Evolutionary conservation across 768 basidiomycete genomes (phyloP).

Genomic region (Amanita rubescens): DNA sequence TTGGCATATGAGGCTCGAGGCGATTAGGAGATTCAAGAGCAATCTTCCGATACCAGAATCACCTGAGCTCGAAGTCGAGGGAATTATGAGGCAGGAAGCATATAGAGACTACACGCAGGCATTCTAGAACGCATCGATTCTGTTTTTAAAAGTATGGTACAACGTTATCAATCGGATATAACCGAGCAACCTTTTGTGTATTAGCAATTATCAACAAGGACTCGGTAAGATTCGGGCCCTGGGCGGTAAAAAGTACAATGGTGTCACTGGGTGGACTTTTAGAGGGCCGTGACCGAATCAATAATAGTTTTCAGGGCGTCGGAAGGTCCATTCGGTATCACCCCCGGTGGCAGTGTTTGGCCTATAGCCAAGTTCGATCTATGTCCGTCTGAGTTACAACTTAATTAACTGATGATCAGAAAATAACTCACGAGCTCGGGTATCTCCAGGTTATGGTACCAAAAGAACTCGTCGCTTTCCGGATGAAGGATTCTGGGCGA

Average conservation of each 20-base stretch:
- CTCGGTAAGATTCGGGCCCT: not conserved
- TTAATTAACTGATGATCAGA: not conserved
- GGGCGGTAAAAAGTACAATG: too few relatives aligned
- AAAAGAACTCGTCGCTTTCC: not conserved
- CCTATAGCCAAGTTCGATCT: not conserved
- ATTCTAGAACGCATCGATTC: not conserved
- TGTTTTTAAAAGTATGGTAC: not conserved
- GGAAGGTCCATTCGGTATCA: not conserved
- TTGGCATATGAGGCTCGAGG: conserved; percentile 76
- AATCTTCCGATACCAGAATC: conserved; percentile 25
- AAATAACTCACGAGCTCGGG: not conserved
- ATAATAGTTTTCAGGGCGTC: not conserved
- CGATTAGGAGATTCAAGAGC: conserved; percentile 64
- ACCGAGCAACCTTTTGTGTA: not conserved
- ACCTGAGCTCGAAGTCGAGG: conserved; percentile 22
- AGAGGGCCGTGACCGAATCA: not conserved
- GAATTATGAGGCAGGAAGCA: conserved; percentile 44
- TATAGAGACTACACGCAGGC: conserved; percentile 47
- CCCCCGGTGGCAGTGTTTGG: not conserved
- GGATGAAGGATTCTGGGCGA: not conserved
- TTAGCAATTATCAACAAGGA: not conserved
- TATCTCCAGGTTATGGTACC: not conserved
- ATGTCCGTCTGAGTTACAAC: not conserved
- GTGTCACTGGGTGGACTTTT: not conserved
- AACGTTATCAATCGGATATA: not conserved